Evolutionary conservation across 1,284 basidiomycete genomes (phyloP), one percentile per base, ranked within the genome.

Genomic region (Cystobasidium sp.): DNA sequence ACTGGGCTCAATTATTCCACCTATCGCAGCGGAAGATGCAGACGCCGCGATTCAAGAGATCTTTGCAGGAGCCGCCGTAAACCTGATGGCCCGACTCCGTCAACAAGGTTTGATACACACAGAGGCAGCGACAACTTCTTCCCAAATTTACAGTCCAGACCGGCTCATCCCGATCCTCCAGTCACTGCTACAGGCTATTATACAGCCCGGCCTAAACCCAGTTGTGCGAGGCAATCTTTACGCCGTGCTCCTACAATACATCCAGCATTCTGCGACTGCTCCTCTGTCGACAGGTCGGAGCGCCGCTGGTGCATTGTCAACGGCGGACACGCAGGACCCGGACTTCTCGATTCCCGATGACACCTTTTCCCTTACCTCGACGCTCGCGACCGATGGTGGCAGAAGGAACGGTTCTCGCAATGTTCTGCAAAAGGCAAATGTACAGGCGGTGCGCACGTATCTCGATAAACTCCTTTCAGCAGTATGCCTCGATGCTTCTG

Each of bases 181-280:
- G 44, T 88, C 86, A 76, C 85, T 94, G 37, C 81, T 97, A 72
- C 89, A 93, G 75, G 91, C 90, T 53, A 87, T 94, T 64, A 81
- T 91, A 67, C 88, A 91, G 75, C 90, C 88, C 68, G 91, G 90
- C 71, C 90, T 89, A 5, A 87, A 90, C n/a, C 92, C 94, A 78
- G 85, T 91, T 63, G 90, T 94, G n/a, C 89, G 95, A n/a, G 95
- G 95, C 12, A 97, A 98, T 81, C 85, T 98, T n/a, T 98, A 97
- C 82, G 92, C 93, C 7, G 86, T 91, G 1, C 85, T 97, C 69
- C 88, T 93, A 82, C 95, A 96, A 81, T 95, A 92, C 81, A 84
- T 97, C 49, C 90, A 94, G 79, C 78, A 78, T 68, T 77, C 77
- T 20, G 47, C 72, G 37, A 77, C 86, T 96, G 39, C 46, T 31